Evolutionary conservation across 208 protist genomes (phyloP).

Genomic region (Leptomonas pyrrhocoris): DNA sequence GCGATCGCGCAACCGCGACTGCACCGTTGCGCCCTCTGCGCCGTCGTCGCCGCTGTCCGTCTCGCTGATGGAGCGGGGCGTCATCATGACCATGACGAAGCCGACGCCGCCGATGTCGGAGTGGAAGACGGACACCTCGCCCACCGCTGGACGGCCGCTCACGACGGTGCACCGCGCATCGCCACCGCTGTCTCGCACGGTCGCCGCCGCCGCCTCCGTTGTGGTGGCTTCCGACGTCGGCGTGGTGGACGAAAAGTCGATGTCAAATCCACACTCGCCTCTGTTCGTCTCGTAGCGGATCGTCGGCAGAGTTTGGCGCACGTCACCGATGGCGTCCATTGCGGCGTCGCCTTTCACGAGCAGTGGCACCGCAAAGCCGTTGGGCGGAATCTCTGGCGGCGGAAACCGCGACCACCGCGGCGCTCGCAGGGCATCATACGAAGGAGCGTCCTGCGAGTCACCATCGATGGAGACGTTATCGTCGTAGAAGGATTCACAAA

Average conservation of each 20-base stretch:
- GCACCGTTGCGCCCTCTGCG: slow-evolving; percentile 12
- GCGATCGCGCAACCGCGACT: slow-evolving; percentile 20
- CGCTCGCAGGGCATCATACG: neutral
- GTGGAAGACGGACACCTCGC: slow-evolving; percentile 13
- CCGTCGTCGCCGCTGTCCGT: neutral
- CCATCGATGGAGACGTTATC: neutral
- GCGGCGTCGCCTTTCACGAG: neutral
- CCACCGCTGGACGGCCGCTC: slow-evolving; percentile 12
- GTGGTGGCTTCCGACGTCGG: neutral
- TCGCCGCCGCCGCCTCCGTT: neutral
- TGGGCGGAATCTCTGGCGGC: slow-evolving; percentile 48
- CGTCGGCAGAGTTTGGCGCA: neutral
- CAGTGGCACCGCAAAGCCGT: slow-evolving; percentile 40
- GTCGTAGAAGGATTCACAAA: slow-evolving; percentile 29
- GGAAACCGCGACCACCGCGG: slow-evolving; percentile 51
- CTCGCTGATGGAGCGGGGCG: neutral
- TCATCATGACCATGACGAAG: slow-evolving; percentile 31
- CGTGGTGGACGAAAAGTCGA: slow-evolving; percentile 9
- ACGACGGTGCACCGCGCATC: slow-evolving; percentile 11
- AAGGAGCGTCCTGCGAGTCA: neutral
- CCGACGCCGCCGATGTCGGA: slow-evolving; percentile 7
- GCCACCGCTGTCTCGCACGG: neutral
- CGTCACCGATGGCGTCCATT: too few relatives aligned
- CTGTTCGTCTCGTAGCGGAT: slow-evolving; percentile 49
- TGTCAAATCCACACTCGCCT: slow-evolving; percentile 39